Percentiles rank a stretch among this genome's conserved stretches.
phyloP scores from a whole-genome alignment of 192 early-diverging fungal species.

The Chytriomyces hyalinus region DNA sequence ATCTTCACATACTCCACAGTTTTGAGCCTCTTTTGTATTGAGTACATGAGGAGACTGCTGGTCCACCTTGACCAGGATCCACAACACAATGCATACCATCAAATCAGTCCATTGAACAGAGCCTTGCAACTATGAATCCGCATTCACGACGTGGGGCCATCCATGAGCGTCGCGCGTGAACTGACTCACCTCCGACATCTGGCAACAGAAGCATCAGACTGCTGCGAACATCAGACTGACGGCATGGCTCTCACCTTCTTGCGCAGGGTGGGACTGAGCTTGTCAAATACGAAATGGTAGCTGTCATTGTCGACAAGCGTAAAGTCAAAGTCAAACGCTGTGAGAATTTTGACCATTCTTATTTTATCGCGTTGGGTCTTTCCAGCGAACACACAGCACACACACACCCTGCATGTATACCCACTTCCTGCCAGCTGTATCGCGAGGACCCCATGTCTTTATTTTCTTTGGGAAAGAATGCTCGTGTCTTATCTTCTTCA shows the following conservation, averaged over 20 bases:
- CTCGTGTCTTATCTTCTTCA: too few species aligned
- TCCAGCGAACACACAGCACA: too few species aligned
- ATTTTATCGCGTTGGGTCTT: background rate
- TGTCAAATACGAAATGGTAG: constrained; percentile 38
- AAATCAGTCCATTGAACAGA: constrained; percentile 48
- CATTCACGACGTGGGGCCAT: too few species aligned
- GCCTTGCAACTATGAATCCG: background rate
- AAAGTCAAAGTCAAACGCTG: constrained; percentile 49
- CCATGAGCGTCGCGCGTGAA: background rate
- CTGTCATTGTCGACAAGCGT: constrained; percentile 46
- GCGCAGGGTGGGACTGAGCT: constrained; percentile 30
- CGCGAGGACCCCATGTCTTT: too few species aligned
- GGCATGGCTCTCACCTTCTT: constrained; percentile 15
- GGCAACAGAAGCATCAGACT: background rate
- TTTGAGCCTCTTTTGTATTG: too few species aligned
- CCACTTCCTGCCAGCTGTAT: too few species aligned
- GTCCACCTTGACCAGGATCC: too few species aligned
- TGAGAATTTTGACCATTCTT: constrained; percentile 15
- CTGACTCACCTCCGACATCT: constrained; percentile 26
- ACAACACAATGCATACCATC: too few species aligned
- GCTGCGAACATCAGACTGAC: background rate
- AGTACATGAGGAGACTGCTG: too few species aligned
- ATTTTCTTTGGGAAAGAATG: too few species aligned
- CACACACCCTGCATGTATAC: too few species aligned
- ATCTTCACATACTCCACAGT: too few species aligned